Evolutionary conservation across 2,329 filamentous ascomycete species (phyloP).

Genomic region (Fusarium redolens): DNA sequence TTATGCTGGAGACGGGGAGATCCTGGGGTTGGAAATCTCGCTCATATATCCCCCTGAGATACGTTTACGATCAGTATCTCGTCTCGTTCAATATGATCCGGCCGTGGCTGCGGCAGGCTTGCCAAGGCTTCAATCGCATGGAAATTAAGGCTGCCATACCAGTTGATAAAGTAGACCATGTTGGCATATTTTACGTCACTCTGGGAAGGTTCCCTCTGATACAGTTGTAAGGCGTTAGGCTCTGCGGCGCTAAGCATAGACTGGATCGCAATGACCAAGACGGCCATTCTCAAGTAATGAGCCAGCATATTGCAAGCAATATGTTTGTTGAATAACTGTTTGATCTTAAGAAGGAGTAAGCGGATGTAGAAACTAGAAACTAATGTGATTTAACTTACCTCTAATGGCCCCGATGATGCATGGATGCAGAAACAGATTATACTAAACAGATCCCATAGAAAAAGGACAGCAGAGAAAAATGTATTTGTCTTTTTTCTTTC

Average conservation of each 20-base stretch:
- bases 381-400: not conserved
- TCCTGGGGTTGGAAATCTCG: conserved; percentile 77
- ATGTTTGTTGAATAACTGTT: not conserved
- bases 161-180: conserved; percentile 1
- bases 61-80: not conserved
- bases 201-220: not conserved
- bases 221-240: not conserved
- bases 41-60: conserved; percentile 73
- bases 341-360: not conserved
- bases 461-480: not conserved
- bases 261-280: not conserved
- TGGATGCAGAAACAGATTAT: not conserved
- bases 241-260: not conserved
- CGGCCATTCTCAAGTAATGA: not conserved
- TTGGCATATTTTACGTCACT: not conserved
- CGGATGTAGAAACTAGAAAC: not conserved
- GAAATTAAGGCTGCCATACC: not conserved
- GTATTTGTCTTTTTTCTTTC: too few species aligned
- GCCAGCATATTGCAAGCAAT: not conserved
- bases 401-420: not conserved
- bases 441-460: not conserved
- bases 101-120: not conserved
- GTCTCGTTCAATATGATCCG: not conserved
- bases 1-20: conserved; percentile 75
- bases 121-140: not conserved